Evolutionary conservation across 176 grass and related monocot genomes (phyloP).

Genomic region (Elymus sibiricus): DNA sequence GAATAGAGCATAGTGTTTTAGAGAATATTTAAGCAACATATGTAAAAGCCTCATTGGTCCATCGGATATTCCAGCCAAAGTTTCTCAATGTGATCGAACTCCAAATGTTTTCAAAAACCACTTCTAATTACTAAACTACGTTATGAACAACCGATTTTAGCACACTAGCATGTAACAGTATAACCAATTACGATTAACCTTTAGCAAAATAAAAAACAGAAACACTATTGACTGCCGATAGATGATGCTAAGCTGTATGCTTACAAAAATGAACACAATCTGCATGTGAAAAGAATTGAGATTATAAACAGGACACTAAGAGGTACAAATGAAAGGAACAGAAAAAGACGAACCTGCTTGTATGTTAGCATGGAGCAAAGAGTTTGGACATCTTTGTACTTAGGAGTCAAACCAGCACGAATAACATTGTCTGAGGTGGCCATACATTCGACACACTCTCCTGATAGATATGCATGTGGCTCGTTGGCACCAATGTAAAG

Average conservation of each 20-base stretch:
- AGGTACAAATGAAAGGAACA: not conserved
- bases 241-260: not conserved
- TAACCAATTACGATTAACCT: not conserved
- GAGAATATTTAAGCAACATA: not conserved
- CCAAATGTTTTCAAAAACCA: not conserved
- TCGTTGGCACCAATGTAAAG: slow-evolving; percentile 79
- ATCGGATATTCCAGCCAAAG: not conserved
- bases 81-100: not conserved
- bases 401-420: slow-evolving; percentile 84
- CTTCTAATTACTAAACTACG: not conserved
- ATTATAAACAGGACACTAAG: not conserved
- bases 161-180: not conserved
- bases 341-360: slow-evolving; percentile 54
- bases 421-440: slow-evolving; percentile 93
- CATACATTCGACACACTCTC: slow-evolving; percentile 94
- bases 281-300: not conserved
- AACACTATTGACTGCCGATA: not conserved
- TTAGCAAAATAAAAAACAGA: not conserved
- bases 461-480: slow-evolving; percentile 86
- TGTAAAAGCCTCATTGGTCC: not conserved
- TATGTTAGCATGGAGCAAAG: slow-evolving; percentile 98
- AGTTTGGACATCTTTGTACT: slow-evolving; percentile 82
- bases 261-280: not conserved
- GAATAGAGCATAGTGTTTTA: not conserved
- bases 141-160: not conserved